Evolutionary conservation across 75 land plant species (phyloP).

Genomic region (Isoetes taiwanensis): DNA sequence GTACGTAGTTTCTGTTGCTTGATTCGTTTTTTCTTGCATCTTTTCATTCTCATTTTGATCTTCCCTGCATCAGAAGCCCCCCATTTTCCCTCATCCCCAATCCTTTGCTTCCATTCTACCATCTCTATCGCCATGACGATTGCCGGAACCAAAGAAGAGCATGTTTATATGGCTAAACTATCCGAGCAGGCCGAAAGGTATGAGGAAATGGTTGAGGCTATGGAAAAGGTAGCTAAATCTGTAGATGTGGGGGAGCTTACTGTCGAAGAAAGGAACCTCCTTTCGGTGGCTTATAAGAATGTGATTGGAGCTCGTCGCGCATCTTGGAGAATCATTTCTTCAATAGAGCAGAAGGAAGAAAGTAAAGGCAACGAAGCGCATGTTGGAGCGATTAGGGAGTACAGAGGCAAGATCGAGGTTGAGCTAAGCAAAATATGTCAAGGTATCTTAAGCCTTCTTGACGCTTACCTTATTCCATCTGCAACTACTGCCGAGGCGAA

Average conservation of each 20-base stretch:
- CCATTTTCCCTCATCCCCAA: too few relatives aligned
- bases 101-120: too few relatives aligned
- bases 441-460: constrained; percentile 42
- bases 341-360: constrained; percentile 84
- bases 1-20: too few relatives aligned
- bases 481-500: constrained; percentile 51
- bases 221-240: constrained; percentile 63
- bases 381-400: constrained; percentile 41
- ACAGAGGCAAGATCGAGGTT: constrained; percentile 45
- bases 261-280: constrained; percentile 65
- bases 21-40: too few relatives aligned
- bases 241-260: constrained; percentile 50
- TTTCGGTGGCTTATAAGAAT: constrained; percentile 77
- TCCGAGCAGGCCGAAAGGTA: constrained; percentile 83
- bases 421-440: constrained; percentile 69
- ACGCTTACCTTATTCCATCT: constrained; percentile 46
- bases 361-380: constrained; percentile 54
- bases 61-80: too few relatives aligned
- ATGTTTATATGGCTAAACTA: constrained; percentile 69
- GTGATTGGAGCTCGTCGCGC: constrained; percentile 66
- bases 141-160: constrained; percentile 53
- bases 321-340: constrained; percentile 72
- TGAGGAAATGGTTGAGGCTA: constrained; percentile 78
- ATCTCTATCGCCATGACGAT: too few relatives aligned
- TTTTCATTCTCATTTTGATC: too few relatives aligned